Evolutionary conservation across 129 eudicot species (phyloP).

Genomic region (Sambucus nigra): DNA sequence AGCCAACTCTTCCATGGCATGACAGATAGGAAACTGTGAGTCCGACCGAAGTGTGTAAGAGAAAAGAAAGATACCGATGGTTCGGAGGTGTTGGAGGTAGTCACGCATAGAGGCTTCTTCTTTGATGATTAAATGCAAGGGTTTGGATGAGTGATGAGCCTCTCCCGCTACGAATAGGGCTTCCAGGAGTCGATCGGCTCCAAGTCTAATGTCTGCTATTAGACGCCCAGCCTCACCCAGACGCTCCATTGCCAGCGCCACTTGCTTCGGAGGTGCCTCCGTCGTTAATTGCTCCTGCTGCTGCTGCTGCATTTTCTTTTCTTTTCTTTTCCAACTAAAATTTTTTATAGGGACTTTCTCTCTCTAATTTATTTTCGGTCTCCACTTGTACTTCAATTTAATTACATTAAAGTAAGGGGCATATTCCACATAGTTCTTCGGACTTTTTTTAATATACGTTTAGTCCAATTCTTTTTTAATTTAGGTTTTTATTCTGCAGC

Average conservation of each 20-base stretch:
- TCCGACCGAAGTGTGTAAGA: too few relatives aligned
- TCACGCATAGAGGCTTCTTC: conserved; percentile 81
- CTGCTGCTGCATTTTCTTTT: neutral
- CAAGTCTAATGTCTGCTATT: conserved; percentile 83
- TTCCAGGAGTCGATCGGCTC: conserved; percentile 94
- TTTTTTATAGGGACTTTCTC: too few relatives aligned
- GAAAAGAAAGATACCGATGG: conserved; percentile 67
- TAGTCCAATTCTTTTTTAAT: too few relatives aligned
- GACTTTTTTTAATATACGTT: too few relatives aligned
- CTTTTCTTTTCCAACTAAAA: too few relatives aligned
- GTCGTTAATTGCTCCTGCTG: conserved; percentile 15
- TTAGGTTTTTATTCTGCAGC: too few relatives aligned
- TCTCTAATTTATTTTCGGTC: too few relatives aligned
- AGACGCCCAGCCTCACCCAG: conserved; percentile 70
- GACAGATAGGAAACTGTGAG: too few relatives aligned
- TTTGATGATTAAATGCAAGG: conserved; percentile 38
- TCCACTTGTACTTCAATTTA: too few relatives aligned
- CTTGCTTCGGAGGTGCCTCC: conserved; percentile 89
- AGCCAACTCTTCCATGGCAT: too few relatives aligned
- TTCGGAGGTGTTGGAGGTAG: conserved; percentile 73
- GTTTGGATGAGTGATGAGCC: conserved; percentile 46
- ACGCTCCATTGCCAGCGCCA: conserved; percentile 81
- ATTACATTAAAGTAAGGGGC: too few relatives aligned
- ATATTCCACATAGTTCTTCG: too few relatives aligned
- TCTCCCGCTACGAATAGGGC: conserved; percentile 63